Base-by-base conservation (phyloP, 2,329 filamentous ascomycete genomes). In the Cladophialophora yegresii region DNA sequence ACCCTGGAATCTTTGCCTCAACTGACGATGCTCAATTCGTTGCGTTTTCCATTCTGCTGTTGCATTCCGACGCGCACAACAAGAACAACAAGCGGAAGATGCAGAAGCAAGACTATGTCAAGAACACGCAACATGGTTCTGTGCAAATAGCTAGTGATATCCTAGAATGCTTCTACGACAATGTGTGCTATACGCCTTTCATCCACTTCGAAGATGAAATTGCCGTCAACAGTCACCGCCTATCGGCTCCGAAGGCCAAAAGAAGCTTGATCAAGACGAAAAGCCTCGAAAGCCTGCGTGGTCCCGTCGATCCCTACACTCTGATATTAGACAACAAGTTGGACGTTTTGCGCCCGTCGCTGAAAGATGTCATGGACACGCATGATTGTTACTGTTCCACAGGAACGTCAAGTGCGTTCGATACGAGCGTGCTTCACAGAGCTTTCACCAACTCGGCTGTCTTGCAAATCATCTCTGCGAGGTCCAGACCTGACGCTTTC, bases 61-160 rank as follows among this genome's bases (percentile, higher is more conserved):
- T 99, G 36, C 95, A 99, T 72, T 98, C 95, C 0, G 95, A 99
- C 74, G 91, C 96, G n/a, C 98, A 98, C 85, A 99, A 99, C 82
- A 96, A 96, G 78, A 99, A 98, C 81, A 98, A 98, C 80, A 98
- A 98, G 79, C 86, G 95, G 76, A 99, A 99, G 78, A 99, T 99
- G 95, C 92, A 96, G 74, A 96, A 96, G 74, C 80, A 85, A 0
- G 95, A 98, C 73, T 99, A 99, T 77, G 84, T 98, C 71, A 97
- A 96, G 77, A 98, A 98, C 75, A 96, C 93, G 0, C 88, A 87
- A 23, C 92, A 91, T 2, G 93, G 98, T 75, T 92, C 92, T 13
- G 90, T 98, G n/a, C 91, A 90, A 58, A 68, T 71, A 9, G 64
- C 71, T 3, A 91, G 96, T 70, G 93, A 98, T 69, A 90, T 98